A percentile compares a stretch with the other conserved stretches of the same genome.
Conservation (phyloP, 2,329 filamentous ascomycete species). For the Furcasterigmium sp. region DNA sequence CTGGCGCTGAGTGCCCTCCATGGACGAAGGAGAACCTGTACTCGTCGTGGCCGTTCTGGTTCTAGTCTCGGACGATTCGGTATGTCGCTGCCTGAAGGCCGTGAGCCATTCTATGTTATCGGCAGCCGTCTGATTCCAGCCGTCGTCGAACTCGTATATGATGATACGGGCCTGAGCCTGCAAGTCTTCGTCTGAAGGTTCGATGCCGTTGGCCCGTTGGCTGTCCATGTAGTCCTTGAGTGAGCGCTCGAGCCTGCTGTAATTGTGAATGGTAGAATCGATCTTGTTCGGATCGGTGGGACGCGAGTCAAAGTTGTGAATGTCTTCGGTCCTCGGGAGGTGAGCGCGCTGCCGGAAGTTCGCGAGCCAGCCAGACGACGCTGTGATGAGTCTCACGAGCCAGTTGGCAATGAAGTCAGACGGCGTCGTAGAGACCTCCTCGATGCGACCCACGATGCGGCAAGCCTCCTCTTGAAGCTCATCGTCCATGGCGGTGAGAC, state of each 20-base stretch:
- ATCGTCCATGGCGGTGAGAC: constrained; percentile 53
- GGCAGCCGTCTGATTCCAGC: constrained; percentile 59
- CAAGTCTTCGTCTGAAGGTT: constrained; percentile 48
- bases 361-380: constrained; percentile 49
- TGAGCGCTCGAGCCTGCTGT: constrained; percentile 50
- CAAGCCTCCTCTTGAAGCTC: constrained; percentile 57
- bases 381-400: constrained; percentile 46
- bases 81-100: constrained; percentile 45
- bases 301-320: constrained; percentile 40
- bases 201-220: constrained; percentile 37
- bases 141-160: constrained; percentile 57
- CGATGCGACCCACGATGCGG: constrained; percentile 50
- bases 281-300: constrained; percentile 50
- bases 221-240: constrained; percentile 45
- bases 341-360: constrained; percentile 51
- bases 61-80: background rate
- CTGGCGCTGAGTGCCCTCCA: background rate
- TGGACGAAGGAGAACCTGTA: background rate
- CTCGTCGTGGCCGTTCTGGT: background rate
- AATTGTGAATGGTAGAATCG: constrained; percentile 56
- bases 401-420: constrained; percentile 49
- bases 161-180: constrained; percentile 54
- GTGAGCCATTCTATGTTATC: constrained; percentile 50
- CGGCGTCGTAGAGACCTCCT: constrained; percentile 43
- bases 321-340: constrained; percentile 51